Percentiles rank a stretch among this genome's conserved stretches.
phyloP scores from a whole-genome alignment of 2,329 filamentous ascomycete species.

The Alternaria metachromatica region DNA sequence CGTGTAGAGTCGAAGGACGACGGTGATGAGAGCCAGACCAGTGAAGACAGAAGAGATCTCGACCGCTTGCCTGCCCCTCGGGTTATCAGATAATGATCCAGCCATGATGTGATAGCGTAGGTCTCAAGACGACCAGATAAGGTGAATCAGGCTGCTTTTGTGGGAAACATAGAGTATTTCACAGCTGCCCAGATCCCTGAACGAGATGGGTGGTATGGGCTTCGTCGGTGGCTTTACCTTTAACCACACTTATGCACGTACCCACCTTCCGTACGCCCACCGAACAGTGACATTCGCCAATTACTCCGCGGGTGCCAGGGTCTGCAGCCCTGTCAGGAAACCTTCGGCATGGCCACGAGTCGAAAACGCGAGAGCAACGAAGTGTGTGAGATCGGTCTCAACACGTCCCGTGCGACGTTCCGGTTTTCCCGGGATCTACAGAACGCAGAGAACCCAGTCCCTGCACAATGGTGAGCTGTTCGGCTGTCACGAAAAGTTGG shows the following conservation, averaged over 20 bases:
- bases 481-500: not conserved
- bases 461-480: not conserved
- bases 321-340: conserved; percentile 3
- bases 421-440: conserved; percentile 6
- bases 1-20: conserved; percentile 39
- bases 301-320: conserved; percentile 1
- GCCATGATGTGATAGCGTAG: conserved; percentile 8
- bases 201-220: conserved; percentile 1
- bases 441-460: not conserved
- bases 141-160: not conserved
- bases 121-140: not conserved
- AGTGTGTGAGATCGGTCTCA: conserved; percentile 8
- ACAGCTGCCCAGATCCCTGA: not conserved
- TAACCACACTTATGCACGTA: conserved; percentile 6
- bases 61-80: conserved; percentile 33
- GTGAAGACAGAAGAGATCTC: conserved; percentile 34
- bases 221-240: not conserved
- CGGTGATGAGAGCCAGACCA: conserved; percentile 28
- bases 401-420: conserved; percentile 2
- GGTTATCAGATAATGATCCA: conserved; percentile 18
- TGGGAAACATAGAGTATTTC: conserved; percentile 8
- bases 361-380: not conserved
- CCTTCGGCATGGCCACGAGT: conserved; percentile 9
- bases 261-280: conserved; percentile 7
- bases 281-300: conserved; percentile 6